These are phyloP conservation scores for Leonotis leonurus DNA, from an alignment of 257 asterid genomes.

Conservation along the genomic window DNA sequence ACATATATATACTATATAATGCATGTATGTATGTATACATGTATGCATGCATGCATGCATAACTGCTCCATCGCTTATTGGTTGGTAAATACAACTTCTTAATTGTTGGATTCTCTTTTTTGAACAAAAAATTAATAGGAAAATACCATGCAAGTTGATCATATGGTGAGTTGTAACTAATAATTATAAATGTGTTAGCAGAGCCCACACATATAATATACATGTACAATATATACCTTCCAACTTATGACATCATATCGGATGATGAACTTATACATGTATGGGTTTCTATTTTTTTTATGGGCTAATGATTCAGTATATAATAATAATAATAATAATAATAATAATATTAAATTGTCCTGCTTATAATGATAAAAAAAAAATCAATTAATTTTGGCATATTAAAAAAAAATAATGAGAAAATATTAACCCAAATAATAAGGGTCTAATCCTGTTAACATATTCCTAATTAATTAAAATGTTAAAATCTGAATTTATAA, in stretches of 20 bases:
- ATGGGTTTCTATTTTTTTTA: neutral
- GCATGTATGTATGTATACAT: neutral
- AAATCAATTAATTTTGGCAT: too few species aligned
- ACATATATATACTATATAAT: neutral
- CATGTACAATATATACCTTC: neutral
- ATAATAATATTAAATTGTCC: too few species aligned
- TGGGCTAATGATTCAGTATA: too few species aligned
- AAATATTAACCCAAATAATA: too few species aligned
- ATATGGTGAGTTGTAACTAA: neutral
- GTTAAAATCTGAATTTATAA: too few species aligned
- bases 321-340: too few species aligned
- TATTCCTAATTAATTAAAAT: too few species aligned
- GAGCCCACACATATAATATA: neutral
- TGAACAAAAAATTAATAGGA: neutral
- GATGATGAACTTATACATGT: too few species aligned
- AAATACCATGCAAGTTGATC: conserved; percentile 6
- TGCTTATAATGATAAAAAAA: too few species aligned
- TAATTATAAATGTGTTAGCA: neutral
- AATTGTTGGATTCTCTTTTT: neutral
- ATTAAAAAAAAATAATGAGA: too few species aligned
- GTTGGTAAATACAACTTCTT: conserved; percentile 1
- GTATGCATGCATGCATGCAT: neutral
- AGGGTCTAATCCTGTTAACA: too few species aligned
- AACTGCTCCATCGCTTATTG: conserved; percentile 27
- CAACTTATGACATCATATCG: neutral